These are phyloP conservation scores for Coleophoma cylindrospora DNA, from an alignment of 2,329 filamentous ascomycete genomes.

Conservation along the genomic window DNA sequence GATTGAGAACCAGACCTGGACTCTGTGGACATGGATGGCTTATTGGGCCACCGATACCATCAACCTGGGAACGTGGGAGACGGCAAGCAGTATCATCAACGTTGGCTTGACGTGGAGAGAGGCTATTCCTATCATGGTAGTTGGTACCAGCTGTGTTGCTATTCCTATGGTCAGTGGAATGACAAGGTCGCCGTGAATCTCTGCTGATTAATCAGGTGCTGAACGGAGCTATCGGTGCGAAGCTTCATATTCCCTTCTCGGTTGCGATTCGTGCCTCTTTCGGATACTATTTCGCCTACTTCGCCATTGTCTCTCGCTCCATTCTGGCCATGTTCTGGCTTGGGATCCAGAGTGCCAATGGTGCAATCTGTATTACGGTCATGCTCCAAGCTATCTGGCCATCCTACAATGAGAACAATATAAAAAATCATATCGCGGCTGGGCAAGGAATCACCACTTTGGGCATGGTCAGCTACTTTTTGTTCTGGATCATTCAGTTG, in stretches of 20 bases:
- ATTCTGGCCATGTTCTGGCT: constrained; percentile 51
- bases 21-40: constrained; percentile 32
- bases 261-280: constrained; percentile 39
- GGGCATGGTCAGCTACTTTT: constrained; percentile 48
- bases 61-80: constrained; percentile 44
- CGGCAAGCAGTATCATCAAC: constrained; percentile 40
- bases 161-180: constrained; percentile 33
- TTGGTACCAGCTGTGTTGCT: constrained; percentile 57
- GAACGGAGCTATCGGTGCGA: constrained; percentile 41
- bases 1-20: constrained; percentile 24
- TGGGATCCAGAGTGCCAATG: constrained; percentile 61
- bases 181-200: neutral
- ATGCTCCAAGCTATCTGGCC: constrained; percentile 47
- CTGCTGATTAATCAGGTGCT: constrained; percentile 20
- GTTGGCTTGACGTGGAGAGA: constrained; percentile 51
- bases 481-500: constrained; percentile 32
- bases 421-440: constrained; percentile 46
- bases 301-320: constrained; percentile 33
- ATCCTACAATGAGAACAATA: constrained; percentile 36
- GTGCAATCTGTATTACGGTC: constrained; percentile 42
- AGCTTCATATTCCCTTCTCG: constrained; percentile 42
- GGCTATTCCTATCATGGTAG: constrained; percentile 45
- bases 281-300: constrained; percentile 39
- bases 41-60: constrained; percentile 35
- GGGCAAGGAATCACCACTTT: constrained; percentile 47